Base-by-base conservation (phyloP, 352 stramenopile genomes). In the Globisporangium cederbergense region DNA sequence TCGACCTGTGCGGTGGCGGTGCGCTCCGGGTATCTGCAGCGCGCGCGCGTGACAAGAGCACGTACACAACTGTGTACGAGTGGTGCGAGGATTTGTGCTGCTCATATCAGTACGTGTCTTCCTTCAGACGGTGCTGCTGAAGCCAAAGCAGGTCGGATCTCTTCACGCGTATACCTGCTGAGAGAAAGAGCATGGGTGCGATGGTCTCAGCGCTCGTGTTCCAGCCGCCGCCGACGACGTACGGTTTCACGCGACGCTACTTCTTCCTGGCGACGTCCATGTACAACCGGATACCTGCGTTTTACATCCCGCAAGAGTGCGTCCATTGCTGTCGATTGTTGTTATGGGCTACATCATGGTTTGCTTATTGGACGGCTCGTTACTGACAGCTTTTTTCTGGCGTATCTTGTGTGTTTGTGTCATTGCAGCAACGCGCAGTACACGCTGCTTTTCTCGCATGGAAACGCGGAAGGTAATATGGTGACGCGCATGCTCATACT, bases 381-480 rank as follows among this genome's bases (percentile, higher is more conserved):
- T 28, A 16, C 56, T 62, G 13, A 30, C 42, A 34, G 52, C 45
- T 25, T 9, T 51, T 22, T 4, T 40, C 9, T 40, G 18, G 34
- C 10, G 34, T 61, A 45, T 30, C 14, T 54, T 4, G 30, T 51
- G 1, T 59, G 28, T 18, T 11, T 13, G 43, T 64, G 14, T 42
- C 1, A 22, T 11, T 50, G n/a, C 52, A 95, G 90, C 62, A 94
- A 93, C 51, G 95, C 95, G 10, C 77, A 95, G 57, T 96, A 98
- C 51, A 99, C 97, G 45, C 83, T 99, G 57, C 79, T 99, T 0
- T 99, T 99, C 68, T 98, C 91, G 9, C 97, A 99, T 72, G 96
- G 96, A 45, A 99, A 99, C 76, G 96, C 96, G 1, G 97, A 99
- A 89, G 85, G 85, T 91, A 70, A 10, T 42, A 11, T 11, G 11